phyloP scores from a whole-genome alignment of 305 asterid species.

The Lippia alba region DNA sequence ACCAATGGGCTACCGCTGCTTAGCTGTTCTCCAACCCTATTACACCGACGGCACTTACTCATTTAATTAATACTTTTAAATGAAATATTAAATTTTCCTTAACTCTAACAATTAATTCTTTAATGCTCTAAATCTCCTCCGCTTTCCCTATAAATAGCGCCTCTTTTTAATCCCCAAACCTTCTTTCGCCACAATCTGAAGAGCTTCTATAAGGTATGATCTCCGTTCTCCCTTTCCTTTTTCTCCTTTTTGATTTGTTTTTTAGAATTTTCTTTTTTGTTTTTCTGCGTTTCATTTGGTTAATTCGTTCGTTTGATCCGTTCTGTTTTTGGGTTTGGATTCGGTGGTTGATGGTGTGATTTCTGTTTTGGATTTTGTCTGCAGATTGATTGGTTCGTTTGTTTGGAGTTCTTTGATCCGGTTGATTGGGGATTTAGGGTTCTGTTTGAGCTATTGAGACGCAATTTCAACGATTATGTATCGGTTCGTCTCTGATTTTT shows the following conservation, averaged over 20 bases:
- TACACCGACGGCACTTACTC: conserved; percentile 19
- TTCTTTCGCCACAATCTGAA: conserved; percentile 32
- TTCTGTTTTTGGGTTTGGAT: not conserved
- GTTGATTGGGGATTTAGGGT: conserved; percentile 12
- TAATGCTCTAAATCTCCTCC: conserved; percentile 9
- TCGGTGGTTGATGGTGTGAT: not conserved
- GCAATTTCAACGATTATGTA: conserved; percentile 37
- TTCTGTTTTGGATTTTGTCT: conserved; percentile 7
- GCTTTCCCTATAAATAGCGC: conserved; percentile 47
- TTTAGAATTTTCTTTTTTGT: not conserved
- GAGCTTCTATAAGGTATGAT: conserved; percentile 19
- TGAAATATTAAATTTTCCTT: not conserved
- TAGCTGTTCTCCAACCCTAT: conserved; percentile 35
- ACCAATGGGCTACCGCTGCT: conserved; percentile 23
- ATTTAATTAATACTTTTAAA: not conserved
- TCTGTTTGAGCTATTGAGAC: not conserved
- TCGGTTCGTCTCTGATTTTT: conserved; percentile 32
- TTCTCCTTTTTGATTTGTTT: not conserved
- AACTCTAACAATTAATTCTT: conserved; percentile 10
- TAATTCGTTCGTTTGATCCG: not conserved
- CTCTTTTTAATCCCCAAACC: accelerated
- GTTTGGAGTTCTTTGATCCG: not conserved
- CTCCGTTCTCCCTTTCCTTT: not conserved
- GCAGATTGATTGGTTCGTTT: conserved; percentile 38
- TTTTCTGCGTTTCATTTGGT: not conserved